Base-by-base conservation (phyloP, 768 basidiomycete genomes). In the Serendipita sp. region DNA sequence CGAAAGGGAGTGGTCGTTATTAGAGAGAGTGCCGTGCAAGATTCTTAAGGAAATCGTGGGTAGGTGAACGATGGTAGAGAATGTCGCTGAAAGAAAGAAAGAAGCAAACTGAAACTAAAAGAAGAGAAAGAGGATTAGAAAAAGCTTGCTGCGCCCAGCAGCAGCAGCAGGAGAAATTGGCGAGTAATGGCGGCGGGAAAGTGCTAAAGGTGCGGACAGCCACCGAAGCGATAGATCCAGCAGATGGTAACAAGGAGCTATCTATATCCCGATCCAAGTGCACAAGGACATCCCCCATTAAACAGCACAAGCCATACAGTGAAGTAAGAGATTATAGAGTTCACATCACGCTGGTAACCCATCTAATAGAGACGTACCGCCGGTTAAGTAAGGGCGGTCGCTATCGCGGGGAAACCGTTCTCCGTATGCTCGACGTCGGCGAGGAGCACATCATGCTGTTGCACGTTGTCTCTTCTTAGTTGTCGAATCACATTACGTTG, bases 401-500 rank as follows among this genome's bases (percentile, higher is more conserved):
- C 69, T 56, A 69, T 66, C 8, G 69, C 69, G 28, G 70, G 65
- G 46, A 69, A 68, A 3, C 68, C 69, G 18, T 64, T 60, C 30
- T 66, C 65, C n/a, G n/a, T n/a, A n/a, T n/a, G n/a, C 32, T 68
- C 62, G 2, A 69, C 69, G 48, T 68, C 66, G 3, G 54, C 66
- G 11, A 68, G 63, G 60, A 69, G 68, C 32, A 68, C 41, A 45
- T 69, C 68, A 37, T 65, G 69, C 32, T 91, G 86, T 70, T 88
- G 85, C 10, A 86, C 89, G 68, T 97, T 97, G 70, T 89, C 90
- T 67, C 83, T 78, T 67, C 89, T 78, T 63, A 99, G 89, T 72
- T 97, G 93, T 35, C 89, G 85, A 51, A 97, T 87, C 45, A 96
- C 82, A 38, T 87, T 85, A 68, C 97, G 90, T 67, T 90, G 85